Percentiles rank a stretch among this genome's conserved stretches.
Evolutionary conservation across 1,284 basidiomycete species (phyloP).

Genomic region (Megacollybia platyphylla): DNA sequence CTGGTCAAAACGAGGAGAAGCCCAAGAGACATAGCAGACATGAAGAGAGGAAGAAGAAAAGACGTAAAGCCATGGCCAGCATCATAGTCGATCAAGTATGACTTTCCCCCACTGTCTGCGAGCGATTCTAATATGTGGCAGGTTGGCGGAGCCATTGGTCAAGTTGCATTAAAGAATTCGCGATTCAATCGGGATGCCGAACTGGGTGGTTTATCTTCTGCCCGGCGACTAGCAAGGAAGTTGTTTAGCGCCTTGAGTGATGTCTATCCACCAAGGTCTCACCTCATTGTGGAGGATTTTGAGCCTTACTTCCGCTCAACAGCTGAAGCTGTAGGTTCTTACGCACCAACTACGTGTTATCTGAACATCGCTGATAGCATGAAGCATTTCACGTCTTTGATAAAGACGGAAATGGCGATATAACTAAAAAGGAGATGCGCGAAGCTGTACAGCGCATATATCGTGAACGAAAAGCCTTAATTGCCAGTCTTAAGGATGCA

Average conservation of each 20-base stretch:
- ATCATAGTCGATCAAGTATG: conserved; percentile 61
- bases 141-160: conserved; percentile 52
- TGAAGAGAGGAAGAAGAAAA: conserved; percentile 21
- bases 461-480: conserved; percentile 63
- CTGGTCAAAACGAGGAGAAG: conserved; percentile 9
- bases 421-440: conserved; percentile 72
- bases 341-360: neutral
- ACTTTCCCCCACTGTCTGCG: neutral
- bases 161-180: conserved; percentile 57
- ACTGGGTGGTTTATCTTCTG: conserved; percentile 50
- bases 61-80: conserved; percentile 41
- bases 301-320: conserved; percentile 66
- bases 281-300: conserved; percentile 63
- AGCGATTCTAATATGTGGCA: conserved; percentile 6
- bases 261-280: conserved; percentile 40
- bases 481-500: conserved; percentile 64
- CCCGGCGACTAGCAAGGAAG: conserved; percentile 61
- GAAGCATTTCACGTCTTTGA: conserved; percentile 71
- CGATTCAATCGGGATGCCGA: conserved; percentile 44
- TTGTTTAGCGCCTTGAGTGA: conserved; percentile 60
- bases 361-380: conserved; percentile 24
- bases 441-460: conserved; percentile 78
- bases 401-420: conserved; percentile 76
- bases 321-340: conserved; percentile 50
- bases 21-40: conserved; percentile 9